Base-by-base conservation (phyloP, 1,284 basidiomycete genomes). In the Pterulicium gracile region DNA sequence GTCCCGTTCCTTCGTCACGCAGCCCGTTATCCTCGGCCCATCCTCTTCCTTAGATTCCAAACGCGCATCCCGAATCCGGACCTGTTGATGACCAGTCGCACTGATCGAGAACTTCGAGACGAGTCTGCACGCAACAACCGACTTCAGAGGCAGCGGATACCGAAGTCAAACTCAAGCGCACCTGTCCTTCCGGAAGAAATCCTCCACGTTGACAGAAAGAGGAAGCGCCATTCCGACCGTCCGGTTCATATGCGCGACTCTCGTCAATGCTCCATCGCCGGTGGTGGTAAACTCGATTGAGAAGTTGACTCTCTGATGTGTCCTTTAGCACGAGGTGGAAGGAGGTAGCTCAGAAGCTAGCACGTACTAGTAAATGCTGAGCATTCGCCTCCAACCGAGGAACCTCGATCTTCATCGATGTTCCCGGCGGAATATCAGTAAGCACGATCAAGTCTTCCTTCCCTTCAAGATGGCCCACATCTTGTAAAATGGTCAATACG, bases 81-180 rank as follows among this genome's bases (percentile, higher is more conserved):
- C 70, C 53, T 79, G 75, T 55, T 88, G 82, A 52, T 78, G 72
- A 24, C 75, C 77, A 24, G 80, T 79, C 2, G 84, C 75, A 7
- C 85, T 84, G 44, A 91, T 72, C 0, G 84, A 84, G 55, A 90
- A 91, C 53, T 79, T 82, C 3, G 84, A 87, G 55, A 90, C 81
- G 3, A 91, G 61, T 50, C 87, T 90, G 51, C 3, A 24, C 32
- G 3, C 17, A 36, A 24, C 45, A 34, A 51, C 12, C 18, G 12
- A 49, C 36, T 42, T 49, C 17, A 35, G 18, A 46, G 46, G 32
- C 27, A 43, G 45, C 47, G 40, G 4, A n/a, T n/a, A n/a, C n/a
- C n/a, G n/a, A 34, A 34, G 23, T 12, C 36, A 24, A 7, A 7
- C 23, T 42, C 39, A 45, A 18, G 49, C 59, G 34, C 43, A 81